phyloP scores from a whole-genome alignment of 805 yeast species.

The Hanseniaspora jakobsenii region DNA sequence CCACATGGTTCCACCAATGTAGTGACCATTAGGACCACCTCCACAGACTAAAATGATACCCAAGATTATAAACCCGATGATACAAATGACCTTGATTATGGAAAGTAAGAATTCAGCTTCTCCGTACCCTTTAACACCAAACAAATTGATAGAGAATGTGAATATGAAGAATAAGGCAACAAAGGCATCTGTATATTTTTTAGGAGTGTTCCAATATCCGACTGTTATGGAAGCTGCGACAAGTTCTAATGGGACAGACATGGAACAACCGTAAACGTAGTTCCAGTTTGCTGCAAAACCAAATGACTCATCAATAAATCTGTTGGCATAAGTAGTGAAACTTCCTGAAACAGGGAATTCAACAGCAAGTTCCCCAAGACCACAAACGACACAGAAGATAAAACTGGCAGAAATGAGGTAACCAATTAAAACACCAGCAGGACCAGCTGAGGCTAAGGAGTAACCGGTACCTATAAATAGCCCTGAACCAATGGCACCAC shows the following conservation, averaged over 20 bases:
- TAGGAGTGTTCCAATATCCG: conserved; percentile 37
- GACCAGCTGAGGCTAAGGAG: conserved; percentile 53
- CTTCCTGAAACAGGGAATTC: conserved; percentile 56
- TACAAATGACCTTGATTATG: conserved; percentile 37
- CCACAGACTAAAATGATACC: conserved; percentile 41
- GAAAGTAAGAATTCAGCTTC: conserved; percentile 43
- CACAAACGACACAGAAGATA: conserved; percentile 48
- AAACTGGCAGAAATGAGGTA: conserved; percentile 45
- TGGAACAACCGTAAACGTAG: conserved; percentile 42
- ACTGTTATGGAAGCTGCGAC: conserved; percentile 45
- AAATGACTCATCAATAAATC: conserved; percentile 49
- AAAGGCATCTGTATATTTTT: conserved; percentile 38
- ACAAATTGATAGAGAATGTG: conserved; percentile 38
- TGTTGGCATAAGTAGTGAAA: conserved; percentile 45
- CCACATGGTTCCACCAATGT: conserved; percentile 43
- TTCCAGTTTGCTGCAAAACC: conserved; percentile 55
- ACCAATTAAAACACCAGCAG: conserved; percentile 48
- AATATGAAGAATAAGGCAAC: conserved; percentile 40
- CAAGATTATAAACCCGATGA: conserved; percentile 42
- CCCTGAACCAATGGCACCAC: conserved; percentile 68
- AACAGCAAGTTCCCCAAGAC: conserved; percentile 49
- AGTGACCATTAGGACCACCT: conserved; percentile 31
- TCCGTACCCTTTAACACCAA: conserved; percentile 47
- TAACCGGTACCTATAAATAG: conserved; percentile 60
- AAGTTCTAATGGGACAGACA: conserved; percentile 40